A percentile compares a stretch with the other conserved stretches of the same genome.
Conservation (phyloP, 225 moss, liverwort and hornwort species). For the Marchantia polymorpha region DNA sequence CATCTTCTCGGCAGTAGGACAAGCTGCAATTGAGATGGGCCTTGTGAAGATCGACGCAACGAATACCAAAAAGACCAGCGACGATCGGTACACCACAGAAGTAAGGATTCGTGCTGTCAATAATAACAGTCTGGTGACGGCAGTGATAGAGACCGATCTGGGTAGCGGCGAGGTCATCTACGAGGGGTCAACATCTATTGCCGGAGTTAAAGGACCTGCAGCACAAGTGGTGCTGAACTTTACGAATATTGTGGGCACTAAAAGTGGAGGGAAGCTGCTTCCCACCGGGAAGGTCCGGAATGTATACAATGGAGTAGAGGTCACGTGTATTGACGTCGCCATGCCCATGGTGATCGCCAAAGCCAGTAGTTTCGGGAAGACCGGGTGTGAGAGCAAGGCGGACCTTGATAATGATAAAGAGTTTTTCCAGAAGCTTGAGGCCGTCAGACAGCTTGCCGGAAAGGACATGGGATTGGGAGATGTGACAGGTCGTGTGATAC, state of each 20-base stretch:
- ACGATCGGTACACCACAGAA: slow-evolving; percentile 2
- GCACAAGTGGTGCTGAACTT: slow-evolving; percentile 57
- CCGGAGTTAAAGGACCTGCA: slow-evolving; percentile 47
- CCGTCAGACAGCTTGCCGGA: slow-evolving; percentile 45
- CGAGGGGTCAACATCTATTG: slow-evolving; percentile 40
- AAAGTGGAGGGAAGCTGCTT: slow-evolving; percentile 42
- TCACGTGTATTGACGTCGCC: slow-evolving; percentile 56
- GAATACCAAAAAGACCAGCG: neutral
- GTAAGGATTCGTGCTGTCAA: slow-evolving; percentile 46
- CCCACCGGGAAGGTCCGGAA: slow-evolving; percentile 46
- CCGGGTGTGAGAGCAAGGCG: slow-evolving; percentile 39
- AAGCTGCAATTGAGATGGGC: slow-evolving; percentile 64
- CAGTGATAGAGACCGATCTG: slow-evolving; percentile 43
- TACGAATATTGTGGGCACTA: slow-evolving; percentile 43
- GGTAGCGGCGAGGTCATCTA: slow-evolving; percentile 23
- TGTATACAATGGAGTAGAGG: slow-evolving; percentile 42
- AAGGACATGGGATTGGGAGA: slow-evolving; percentile 54
- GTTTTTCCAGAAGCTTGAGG: slow-evolving; percentile 44
- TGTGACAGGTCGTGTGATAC: slow-evolving; percentile 42
- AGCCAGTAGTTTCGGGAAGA: slow-evolving; percentile 51
- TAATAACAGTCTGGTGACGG: slow-evolving; percentile 44
- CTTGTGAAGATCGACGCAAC: slow-evolving; percentile 29
- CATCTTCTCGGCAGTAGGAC: slow-evolving; percentile 56
- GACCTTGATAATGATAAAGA: slow-evolving; percentile 42
- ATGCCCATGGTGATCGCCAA: slow-evolving; percentile 53